Conservation (phyloP, 1,284 basidiomycete species). For the Phenoliferia sp. region DNA sequence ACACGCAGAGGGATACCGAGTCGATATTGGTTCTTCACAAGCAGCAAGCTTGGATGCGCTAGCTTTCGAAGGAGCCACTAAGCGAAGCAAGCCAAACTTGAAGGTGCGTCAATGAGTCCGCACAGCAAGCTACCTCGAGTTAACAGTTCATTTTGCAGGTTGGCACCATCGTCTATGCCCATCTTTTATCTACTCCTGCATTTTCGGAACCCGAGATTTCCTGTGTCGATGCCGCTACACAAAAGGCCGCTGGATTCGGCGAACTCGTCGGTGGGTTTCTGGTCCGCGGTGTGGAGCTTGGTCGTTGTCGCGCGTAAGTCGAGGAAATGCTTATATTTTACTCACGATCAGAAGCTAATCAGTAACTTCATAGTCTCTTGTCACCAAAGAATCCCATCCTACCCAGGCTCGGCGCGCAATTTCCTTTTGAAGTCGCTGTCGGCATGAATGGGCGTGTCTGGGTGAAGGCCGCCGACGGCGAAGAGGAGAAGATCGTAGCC, state of each 20-base stretch:
- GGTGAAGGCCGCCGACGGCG: conserved; percentile 60
- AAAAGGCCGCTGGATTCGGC: conserved; percentile 75
- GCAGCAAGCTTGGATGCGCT: conserved; percentile 68
- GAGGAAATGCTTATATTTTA: too few species aligned
- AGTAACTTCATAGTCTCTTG: conserved; percentile 53
- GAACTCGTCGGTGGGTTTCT: conserved; percentile 75
- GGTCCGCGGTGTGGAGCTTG: conserved; percentile 51
- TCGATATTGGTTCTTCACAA: conserved; percentile 77
- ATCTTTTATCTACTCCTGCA: conserved; percentile 76
- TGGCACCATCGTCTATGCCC: conserved; percentile 71
- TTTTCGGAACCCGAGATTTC: conserved; percentile 86
- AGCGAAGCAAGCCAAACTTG: conserved; percentile 73
- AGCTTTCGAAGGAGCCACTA: conserved; percentile 80
- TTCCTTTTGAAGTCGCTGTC: conserved; percentile 70
- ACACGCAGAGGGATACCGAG: conserved; percentile 70
- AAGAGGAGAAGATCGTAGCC: conserved; percentile 59
- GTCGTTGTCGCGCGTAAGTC: conserved; percentile 70
- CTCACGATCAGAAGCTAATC: too few species aligned
- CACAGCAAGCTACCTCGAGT: too few species aligned
- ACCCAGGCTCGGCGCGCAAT: conserved; percentile 62
- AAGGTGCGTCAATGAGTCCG: conserved; percentile 51
- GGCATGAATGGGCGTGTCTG: conserved; percentile 78
- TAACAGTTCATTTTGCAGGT: conserved; percentile 50
- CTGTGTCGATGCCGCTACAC: conserved; percentile 78
- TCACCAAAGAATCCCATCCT: conserved; percentile 69